These are phyloP conservation scores for Globisporangium carolinianum DNA, from an alignment of 352 stramenopile species.

Conservation along the genomic window DNA sequence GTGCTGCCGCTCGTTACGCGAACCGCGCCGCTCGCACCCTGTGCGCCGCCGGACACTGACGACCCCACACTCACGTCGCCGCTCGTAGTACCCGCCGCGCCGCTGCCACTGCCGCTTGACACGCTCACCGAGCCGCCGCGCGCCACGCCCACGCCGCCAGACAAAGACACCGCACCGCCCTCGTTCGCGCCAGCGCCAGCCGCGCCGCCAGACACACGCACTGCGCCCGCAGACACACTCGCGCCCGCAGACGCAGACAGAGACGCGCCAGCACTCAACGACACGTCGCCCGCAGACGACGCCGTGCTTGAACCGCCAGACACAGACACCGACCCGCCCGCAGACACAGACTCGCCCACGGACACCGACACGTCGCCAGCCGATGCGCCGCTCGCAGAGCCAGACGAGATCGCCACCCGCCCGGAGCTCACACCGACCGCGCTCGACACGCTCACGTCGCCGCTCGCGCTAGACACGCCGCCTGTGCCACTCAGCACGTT, in stretches of 20 bases:
- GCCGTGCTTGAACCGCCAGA: slow-evolving; percentile 4
- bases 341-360: background rate
- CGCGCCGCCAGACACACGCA: background rate
- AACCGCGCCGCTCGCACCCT: background rate
- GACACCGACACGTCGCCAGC: slow-evolving; percentile 1
- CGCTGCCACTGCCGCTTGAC: background rate
- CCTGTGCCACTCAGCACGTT: slow-evolving; percentile 11
- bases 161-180: background rate
- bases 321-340: slow-evolving; percentile 7
- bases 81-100: slow-evolving; percentile 4
- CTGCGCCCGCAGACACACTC: background rate
- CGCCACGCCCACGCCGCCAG: background rate
- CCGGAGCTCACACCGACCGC: background rate
- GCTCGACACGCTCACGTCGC: slow-evolving; percentile 12
- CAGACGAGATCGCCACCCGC: slow-evolving; percentile 2
- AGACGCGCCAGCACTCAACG: background rate
- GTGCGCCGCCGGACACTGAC: background rate
- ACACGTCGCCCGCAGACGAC: slow-evolving; percentile 2
- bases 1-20: background rate
- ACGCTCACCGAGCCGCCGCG: slow-evolving; percentile 1
- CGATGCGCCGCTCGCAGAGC: background rate
- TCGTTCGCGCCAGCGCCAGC: background rate
- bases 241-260: background rate
- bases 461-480: background rate
- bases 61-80: background rate